Conservation (phyloP, 257 asterid species). For the Nicotiana obtusifolia region DNA sequence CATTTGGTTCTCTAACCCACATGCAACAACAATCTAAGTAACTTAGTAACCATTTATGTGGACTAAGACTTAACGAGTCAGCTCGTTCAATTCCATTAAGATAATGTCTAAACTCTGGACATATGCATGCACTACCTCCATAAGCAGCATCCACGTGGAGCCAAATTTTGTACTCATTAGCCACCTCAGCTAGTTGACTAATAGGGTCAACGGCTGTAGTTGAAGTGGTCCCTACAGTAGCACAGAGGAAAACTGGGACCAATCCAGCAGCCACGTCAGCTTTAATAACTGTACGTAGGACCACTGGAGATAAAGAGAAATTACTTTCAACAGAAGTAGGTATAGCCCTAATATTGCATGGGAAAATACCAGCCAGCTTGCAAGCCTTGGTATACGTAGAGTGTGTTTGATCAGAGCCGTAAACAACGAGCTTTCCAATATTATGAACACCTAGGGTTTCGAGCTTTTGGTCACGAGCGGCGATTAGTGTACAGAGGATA, state of each 20-base stretch:
- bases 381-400: slow-evolving; percentile 26
- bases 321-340: slow-evolving; percentile 16
- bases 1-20: slow-evolving; percentile 23
- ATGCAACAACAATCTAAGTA: slow-evolving; percentile 31
- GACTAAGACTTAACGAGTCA: slow-evolving; percentile 29
- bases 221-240: slow-evolving; percentile 31
- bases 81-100: slow-evolving; percentile 23
- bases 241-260: slow-evolving; percentile 28
- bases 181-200: slow-evolving; percentile 12
- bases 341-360: slow-evolving; percentile 22
- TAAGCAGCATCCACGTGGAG: slow-evolving; percentile 34
- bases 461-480: slow-evolving; percentile 24
- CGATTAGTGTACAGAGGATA: slow-evolving; percentile 16
- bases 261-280: slow-evolving; percentile 20
- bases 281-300: slow-evolving; percentile 13
- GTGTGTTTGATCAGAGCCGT: slow-evolving; percentile 30
- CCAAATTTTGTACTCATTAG: slow-evolving; percentile 16
- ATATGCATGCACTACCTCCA: slow-evolving; percentile 30
- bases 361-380: slow-evolving; percentile 27
- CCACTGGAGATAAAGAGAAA: slow-evolving; percentile 14
- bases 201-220: slow-evolving; percentile 24
- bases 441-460: neutral
- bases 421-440: slow-evolving; percentile 19
- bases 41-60: slow-evolving; percentile 29
- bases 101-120: slow-evolving; percentile 28